Percentiles rank a stretch among this genome's conserved stretches.
Conservation (phyloP, 257 asterid species). For the Leptodermis oblonga region DNA sequence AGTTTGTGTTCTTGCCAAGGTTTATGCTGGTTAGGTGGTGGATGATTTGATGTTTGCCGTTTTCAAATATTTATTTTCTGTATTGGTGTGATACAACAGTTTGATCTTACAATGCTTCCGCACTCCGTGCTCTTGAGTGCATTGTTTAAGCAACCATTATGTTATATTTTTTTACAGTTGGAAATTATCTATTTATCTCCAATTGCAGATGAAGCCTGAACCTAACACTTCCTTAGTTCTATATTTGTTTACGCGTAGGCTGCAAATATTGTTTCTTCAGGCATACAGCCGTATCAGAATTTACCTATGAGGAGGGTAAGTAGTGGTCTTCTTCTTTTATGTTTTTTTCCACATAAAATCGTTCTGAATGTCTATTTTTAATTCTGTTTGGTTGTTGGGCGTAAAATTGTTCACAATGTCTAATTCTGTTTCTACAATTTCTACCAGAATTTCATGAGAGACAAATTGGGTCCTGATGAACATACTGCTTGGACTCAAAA, state of each 20-base stretch:
- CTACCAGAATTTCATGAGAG: conserved; percentile 43
- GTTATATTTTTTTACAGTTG: background rate
- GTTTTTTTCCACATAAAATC: background rate
- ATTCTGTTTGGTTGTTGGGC: no score
- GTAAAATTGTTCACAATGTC: no score
- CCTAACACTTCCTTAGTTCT: background rate
- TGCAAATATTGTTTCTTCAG: conserved; percentile 30
- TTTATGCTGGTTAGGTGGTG: background rate
- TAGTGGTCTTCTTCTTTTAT: background rate
- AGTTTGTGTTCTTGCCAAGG: background rate
- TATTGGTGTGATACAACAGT: background rate
- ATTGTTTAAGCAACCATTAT: no score
- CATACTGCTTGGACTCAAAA: conserved; percentile 52
- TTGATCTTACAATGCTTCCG: background rate
- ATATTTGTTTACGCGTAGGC: conserved; percentile 15
- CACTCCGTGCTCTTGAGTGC: background rate
- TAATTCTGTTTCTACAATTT: no score
- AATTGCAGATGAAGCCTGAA: background rate
- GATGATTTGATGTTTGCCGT: background rate
- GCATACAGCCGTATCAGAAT: conserved; percentile 33
- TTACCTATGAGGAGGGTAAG: conserved; percentile 24
- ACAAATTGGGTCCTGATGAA: conserved; percentile 71
- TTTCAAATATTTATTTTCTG: background rate
- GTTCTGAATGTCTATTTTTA: no score
- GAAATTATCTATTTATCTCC: background rate